These are phyloP conservation scores for Mycena haematopus DNA, from an alignment of 768 basidiomycete genomes.

Conservation along the genomic window DNA sequence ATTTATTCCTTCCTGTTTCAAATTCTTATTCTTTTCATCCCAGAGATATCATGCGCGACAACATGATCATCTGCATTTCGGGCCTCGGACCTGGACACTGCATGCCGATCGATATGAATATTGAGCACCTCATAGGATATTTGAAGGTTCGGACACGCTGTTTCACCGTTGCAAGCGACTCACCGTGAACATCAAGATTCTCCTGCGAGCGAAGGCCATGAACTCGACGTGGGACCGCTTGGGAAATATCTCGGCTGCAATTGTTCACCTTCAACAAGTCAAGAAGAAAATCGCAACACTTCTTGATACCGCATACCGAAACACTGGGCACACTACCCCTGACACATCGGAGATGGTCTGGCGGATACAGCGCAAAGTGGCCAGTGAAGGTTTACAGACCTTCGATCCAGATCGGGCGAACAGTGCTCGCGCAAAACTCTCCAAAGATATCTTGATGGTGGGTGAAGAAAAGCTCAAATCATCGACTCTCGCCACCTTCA, in stretches of 20 bases:
- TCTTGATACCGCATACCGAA: not conserved
- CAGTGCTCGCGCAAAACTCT: not conserved
- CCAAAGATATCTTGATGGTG: not conserved
- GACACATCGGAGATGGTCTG: not conserved
- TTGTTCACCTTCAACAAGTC: not conserved
- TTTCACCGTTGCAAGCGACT: no score
- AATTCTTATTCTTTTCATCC: not conserved
- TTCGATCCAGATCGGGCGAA: not conserved
- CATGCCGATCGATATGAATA: not conserved
- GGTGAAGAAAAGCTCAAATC: conserved; percentile 1
- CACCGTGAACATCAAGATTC: conserved; percentile 1
- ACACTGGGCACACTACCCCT: not conserved
- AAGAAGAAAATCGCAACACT: conserved; percentile 20
- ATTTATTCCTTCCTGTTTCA: not conserved
- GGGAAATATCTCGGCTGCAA: not conserved
- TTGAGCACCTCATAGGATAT: no score
- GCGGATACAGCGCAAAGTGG: not conserved
- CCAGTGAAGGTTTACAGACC: not conserved
- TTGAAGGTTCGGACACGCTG: not conserved
- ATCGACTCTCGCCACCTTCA: not conserved
- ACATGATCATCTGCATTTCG: not conserved
- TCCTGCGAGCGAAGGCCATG: conserved; percentile 32
- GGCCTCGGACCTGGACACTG: conserved; percentile 2
- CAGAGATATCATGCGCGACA: conserved; percentile 6
- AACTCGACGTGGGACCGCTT: not conserved